phyloP scores from a whole-genome alignment of 2,329 filamentous ascomycete species.

The Phaeomoniella chlamydospora region DNA sequence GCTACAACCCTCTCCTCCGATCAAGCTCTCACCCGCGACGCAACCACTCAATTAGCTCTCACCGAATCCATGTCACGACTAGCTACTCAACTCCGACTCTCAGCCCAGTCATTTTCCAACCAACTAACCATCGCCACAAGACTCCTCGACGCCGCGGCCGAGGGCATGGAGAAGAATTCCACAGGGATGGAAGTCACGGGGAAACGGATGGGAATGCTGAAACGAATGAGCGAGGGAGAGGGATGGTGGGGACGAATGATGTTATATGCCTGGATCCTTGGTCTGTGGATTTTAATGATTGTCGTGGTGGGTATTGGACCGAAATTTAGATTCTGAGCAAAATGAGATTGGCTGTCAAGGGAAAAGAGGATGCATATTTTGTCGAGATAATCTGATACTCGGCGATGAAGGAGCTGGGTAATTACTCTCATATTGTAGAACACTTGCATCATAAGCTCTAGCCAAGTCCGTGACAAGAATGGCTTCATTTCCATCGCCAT shows the following conservation, averaged over 20 bases:
- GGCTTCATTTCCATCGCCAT: no score
- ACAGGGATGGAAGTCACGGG: constrained; percentile 62
- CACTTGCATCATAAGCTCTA: no score
- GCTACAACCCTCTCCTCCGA: constrained; percentile 40
- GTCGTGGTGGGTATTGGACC: constrained; percentile 74
- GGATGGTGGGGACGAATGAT: constrained; percentile 77
- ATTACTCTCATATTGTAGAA: no score
- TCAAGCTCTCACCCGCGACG: constrained; percentile 60
- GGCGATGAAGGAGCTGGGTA: no score
- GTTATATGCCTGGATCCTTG: constrained; percentile 73
- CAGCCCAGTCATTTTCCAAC: constrained; percentile 60
- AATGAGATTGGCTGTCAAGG: no score
- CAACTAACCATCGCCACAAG: constrained; percentile 54
- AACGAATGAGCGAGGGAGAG: constrained; percentile 71
- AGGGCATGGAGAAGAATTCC: constrained; percentile 65
- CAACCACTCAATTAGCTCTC: constrained; percentile 67
- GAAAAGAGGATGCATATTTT: no score
- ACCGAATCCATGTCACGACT: constrained; percentile 70
- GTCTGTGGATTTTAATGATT: constrained; percentile 62
- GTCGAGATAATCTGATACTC: no score
- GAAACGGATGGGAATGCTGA: constrained; percentile 61
- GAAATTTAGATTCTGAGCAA: constrained; percentile 72
- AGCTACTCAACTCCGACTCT: constrained; percentile 51
- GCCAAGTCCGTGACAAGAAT: no score
- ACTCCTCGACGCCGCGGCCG: constrained; percentile 53